Evolutionary conservation across 2,329 filamentous ascomycete species (phyloP).

Genomic region (Furcasterigmium sp.): DNA sequence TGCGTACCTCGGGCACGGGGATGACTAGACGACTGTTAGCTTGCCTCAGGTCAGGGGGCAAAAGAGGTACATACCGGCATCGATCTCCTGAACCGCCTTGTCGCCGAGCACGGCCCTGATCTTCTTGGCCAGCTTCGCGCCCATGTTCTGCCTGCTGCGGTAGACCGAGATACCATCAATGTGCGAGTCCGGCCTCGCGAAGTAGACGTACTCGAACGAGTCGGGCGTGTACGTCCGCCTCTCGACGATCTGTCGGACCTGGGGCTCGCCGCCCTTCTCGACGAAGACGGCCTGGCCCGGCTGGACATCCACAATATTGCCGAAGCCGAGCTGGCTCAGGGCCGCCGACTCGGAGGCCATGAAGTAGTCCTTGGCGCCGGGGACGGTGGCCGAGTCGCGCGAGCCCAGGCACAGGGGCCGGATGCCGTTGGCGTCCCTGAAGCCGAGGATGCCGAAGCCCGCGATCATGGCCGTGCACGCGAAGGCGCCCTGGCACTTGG

Average conservation of each 20-base stretch:
- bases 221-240: slow-evolving; percentile 72
- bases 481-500: slow-evolving; percentile 68
- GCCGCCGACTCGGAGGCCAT: slow-evolving; percentile 87
- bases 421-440: slow-evolving; percentile 60
- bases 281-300: slow-evolving; percentile 85
- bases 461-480: slow-evolving; percentile 80
- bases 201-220: slow-evolving; percentile 85
- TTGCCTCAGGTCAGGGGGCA: neutral
- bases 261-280: slow-evolving; percentile 67
- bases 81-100: slow-evolving; percentile 68
- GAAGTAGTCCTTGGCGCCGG: slow-evolving; percentile 74
- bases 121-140: slow-evolving; percentile 69
- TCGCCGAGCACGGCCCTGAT: slow-evolving; percentile 64
- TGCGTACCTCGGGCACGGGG: slow-evolving; percentile 52
- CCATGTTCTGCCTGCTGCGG: slow-evolving; percentile 81
- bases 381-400: slow-evolving; percentile 57
- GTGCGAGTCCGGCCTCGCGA: slow-evolving; percentile 72
- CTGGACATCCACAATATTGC: slow-evolving; percentile 67
- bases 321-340: slow-evolving; percentile 74
- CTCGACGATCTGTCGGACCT: slow-evolving; percentile 69
- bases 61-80: slow-evolving; percentile 41
- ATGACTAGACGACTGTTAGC: slow-evolving; percentile 48
- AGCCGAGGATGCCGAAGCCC: slow-evolving; percentile 74
- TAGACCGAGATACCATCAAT: slow-evolving; percentile 89
- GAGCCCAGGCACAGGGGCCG: slow-evolving; percentile 77